Base-by-base conservation (phyloP, 352 stramenopile genomes). In the Saprolegnia parasitica region DNA sequence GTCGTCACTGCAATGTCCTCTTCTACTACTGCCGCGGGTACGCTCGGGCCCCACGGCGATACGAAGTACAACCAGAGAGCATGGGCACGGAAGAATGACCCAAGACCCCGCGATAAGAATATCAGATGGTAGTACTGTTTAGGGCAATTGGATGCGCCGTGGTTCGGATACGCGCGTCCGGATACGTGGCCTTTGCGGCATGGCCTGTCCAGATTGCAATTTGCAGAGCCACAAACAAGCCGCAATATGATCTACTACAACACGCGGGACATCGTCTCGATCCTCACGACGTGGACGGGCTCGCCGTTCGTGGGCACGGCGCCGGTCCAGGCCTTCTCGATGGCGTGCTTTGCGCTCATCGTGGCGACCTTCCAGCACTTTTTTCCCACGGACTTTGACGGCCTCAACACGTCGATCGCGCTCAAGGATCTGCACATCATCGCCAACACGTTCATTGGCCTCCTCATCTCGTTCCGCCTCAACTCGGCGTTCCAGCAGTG, bases 401-500 rank as follows among this genome's bases (percentile, higher is more conserved):
- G 35, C 3, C 35, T 60, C 24, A 18, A 16, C 26, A 72, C 71
- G 42, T 35, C 68, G 10, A 29, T 65, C 52, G 71, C 71, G 13
- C 54, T 81, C 39, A 57, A 80, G 35, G 74, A 81, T 56, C 58
- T 79, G 46, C 74, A 86, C 47, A 66, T 77, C 15, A 68, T 73
- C 32, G 75, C 76, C 20, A 78, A 78, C 11, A 68, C 45, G 5
- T 76, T 79, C 46, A 65, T 88, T 18, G 73, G 76, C 4, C 57
- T 88, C 62, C 68, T 87, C 37, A 42, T 88, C 24, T 74, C 73
- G 9, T 68, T 83, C 18, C 71, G 81, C 4, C 23, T 88, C 13
- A 83, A 79, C 66, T 39, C 73, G 0, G 78, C 79, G 2, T 39
- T 81, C 15, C 60, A 68, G 24, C 81, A 83, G 67, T 88, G 81